A percentile compares a stretch with the other conserved stretches of the same genome.
Evolutionary conservation across 495 filamentous ascomycete species (phyloP).

Genomic region (Penicillium paxilli): DNA sequence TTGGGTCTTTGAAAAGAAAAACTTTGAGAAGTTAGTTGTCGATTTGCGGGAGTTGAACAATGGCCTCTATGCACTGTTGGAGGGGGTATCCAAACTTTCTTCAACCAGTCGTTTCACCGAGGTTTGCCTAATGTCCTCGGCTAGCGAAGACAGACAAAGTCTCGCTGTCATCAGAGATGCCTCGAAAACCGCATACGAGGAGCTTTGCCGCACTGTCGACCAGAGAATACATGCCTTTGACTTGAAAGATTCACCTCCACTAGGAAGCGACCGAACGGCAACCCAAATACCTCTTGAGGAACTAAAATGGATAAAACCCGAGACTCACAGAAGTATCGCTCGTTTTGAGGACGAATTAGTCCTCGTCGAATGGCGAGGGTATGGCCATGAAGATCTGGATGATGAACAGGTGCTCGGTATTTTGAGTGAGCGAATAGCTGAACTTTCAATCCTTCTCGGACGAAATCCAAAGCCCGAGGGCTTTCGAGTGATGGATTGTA

Average conservation of each 20-base stretch:
- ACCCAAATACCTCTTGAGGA: not conserved
- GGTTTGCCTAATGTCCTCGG: not conserved
- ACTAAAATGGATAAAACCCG: not conserved
- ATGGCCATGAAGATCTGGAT: not conserved
- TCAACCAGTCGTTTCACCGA: not conserved
- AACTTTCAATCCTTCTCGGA: not conserved
- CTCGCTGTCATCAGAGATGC: not conserved
- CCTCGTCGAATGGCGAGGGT: not conserved
- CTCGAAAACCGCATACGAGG: not conserved
- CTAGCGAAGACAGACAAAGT: not conserved
- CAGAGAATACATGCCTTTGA: not conserved
- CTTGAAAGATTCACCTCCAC: not conserved
- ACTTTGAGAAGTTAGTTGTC: no score
- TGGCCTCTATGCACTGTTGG: not conserved
- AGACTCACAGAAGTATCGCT: not conserved
- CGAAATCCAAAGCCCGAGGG: not conserved
- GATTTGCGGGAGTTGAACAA: not conserved
- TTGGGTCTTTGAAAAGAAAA: no score
- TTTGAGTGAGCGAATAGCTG: not conserved
- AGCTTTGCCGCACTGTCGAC: not conserved
- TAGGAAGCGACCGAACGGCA: not conserved
- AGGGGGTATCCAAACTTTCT: not conserved
- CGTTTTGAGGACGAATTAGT: not conserved
- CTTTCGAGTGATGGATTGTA: not conserved
- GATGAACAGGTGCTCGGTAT: not conserved